phyloP scores from a whole-genome alignment of 2,329 filamentous ascomycete species.

The Diaporthe eres region DNA sequence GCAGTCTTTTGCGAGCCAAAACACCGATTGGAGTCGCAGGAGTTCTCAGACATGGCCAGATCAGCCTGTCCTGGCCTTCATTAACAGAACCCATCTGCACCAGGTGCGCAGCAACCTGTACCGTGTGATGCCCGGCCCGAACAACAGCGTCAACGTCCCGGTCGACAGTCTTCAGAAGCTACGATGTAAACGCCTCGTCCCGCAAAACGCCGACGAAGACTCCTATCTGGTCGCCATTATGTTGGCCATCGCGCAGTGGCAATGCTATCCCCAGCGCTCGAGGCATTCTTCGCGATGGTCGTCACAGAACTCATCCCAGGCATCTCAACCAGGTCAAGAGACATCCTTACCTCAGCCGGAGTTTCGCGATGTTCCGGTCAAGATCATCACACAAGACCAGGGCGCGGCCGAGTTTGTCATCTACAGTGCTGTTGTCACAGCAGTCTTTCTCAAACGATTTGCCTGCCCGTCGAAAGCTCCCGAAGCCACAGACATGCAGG shows the following conservation, averaged over 20 bases:
- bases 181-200: conserved; percentile 62
- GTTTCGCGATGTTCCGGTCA: conserved; percentile 64
- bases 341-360: conserved; percentile 46
- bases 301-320: conserved; percentile 46
- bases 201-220: conserved; percentile 65
- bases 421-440: conserved; percentile 65
- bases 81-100: conserved; percentile 63
- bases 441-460: conserved; percentile 64
- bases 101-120: conserved; percentile 63
- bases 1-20: conserved; percentile 43
- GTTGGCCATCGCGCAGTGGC: conserved; percentile 69
- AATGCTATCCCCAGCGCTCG: conserved; percentile 59
- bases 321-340: conserved; percentile 39
- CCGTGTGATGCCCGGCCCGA: conserved; percentile 59
- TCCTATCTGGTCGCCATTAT: conserved; percentile 66
- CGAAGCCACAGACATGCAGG: conserved; percentile 44
- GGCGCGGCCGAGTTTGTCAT: conserved; percentile 65
- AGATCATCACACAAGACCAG: conserved; percentile 66
- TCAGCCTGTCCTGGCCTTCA: conserved; percentile 60
- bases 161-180: conserved; percentile 63
- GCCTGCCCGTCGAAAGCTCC: conserved; percentile 61
- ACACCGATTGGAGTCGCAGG: conserved; percentile 41
- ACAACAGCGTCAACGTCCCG: conserved; percentile 59
- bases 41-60: conserved; percentile 38
- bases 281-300: conserved; percentile 36